A percentile compares a stretch with the other conserved stretches of the same genome.
Conservation (phyloP, 163 green algal genomes). For the Chloroidium sp. region DNA sequence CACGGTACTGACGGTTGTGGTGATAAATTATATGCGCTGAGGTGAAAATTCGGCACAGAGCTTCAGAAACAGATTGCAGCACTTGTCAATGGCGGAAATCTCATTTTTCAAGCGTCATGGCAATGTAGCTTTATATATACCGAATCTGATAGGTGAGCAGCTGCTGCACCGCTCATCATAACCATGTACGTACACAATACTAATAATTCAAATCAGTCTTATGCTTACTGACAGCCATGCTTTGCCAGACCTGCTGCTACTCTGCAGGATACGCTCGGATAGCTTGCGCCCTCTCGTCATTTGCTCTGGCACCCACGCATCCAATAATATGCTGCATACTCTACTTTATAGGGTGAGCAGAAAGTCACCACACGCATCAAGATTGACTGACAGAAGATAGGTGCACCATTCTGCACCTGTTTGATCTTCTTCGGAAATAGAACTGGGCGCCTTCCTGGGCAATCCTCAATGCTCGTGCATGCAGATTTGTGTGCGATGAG, state of each 20-base stretch:
- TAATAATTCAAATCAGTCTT: neutral
- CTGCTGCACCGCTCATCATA: no score
- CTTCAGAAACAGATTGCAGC: no score
- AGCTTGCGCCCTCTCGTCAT: slow-evolving; percentile 48
- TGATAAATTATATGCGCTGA: no score
- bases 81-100: no score
- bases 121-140: slow-evolving; percentile 70
- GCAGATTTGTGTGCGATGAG: slow-evolving; percentile 89
- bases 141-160: slow-evolving; percentile 78
- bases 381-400: neutral
- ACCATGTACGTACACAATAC: neutral
- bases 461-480: neutral
- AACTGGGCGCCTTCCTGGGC: no score
- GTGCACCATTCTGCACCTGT: neutral
- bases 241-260: neutral
- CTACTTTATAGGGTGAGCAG: slow-evolving; percentile 52
- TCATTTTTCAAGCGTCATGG: slow-evolving; percentile 50
- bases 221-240: no score
- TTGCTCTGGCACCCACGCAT: slow-evolving; percentile 46
- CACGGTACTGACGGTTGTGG: no score
- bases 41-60: no score
- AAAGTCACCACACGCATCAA: neutral
- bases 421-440: neutral
- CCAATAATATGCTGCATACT: slow-evolving; percentile 40
- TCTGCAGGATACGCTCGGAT: slow-evolving; percentile 72